Evolutionary conservation across 805 yeast species (phyloP).

Genomic region (Barnettozyma sucrosica): DNA sequence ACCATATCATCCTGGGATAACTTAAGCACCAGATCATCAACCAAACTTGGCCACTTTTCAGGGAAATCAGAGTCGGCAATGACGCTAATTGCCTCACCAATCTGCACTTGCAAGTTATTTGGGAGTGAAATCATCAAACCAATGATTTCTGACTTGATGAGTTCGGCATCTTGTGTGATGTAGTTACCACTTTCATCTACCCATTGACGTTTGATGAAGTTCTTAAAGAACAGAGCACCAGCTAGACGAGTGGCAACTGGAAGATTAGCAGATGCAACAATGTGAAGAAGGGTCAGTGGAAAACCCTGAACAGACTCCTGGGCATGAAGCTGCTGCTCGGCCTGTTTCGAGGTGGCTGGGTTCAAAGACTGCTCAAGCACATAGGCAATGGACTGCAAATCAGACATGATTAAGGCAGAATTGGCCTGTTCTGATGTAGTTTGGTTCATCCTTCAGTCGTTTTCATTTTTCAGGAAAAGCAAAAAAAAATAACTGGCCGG

Average conservation of each 20-base stretch:
- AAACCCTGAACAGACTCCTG: conserved; percentile 71
- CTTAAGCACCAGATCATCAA: conserved; percentile 66
- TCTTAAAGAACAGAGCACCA: conserved; percentile 86
- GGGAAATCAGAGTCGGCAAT: conserved; percentile 98
- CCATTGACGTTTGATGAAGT: conserved; percentile 81
- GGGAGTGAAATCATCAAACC: conserved; percentile 84
- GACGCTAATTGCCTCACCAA: conserved; percentile 87
- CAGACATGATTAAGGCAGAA: conserved; percentile 30
- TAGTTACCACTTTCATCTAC: conserved; percentile 84
- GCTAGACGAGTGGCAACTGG: conserved; percentile 66
- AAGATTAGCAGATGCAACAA: conserved; percentile 59
- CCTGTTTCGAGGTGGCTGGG: conserved; percentile 57
- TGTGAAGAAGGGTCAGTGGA: conserved; percentile 65
- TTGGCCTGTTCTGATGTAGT: neutral
- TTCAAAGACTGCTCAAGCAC: conserved; percentile 58
- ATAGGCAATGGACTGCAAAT: conserved; percentile 46
- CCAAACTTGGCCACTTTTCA: conserved; percentile 72
- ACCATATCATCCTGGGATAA: conserved; percentile 61
- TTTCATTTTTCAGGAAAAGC: neutral
- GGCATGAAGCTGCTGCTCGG: conserved; percentile 58
- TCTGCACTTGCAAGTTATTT: conserved; percentile 75
- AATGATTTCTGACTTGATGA: conserved; percentile 72
- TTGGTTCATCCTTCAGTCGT: neutral
- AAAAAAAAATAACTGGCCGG: neutral
- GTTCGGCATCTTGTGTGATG: conserved; percentile 59